Base-by-base conservation (phyloP, 306 rosid species). In the Cucurbita argyrosperma region DNA sequence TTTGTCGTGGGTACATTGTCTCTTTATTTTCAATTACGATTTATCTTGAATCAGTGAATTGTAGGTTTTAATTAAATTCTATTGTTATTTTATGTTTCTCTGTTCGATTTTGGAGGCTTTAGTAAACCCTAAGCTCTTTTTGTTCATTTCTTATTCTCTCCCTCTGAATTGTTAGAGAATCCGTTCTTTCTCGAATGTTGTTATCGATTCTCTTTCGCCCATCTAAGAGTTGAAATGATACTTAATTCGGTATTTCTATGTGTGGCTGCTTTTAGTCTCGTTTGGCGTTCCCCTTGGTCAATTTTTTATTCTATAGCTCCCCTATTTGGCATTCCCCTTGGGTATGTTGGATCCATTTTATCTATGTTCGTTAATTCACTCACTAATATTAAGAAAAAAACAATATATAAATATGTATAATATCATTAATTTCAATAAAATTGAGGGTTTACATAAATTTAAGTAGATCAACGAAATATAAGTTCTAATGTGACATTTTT, bases 1-100 rank as follows among this genome's bases (percentile, higher is more conserved):
- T 70, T 78, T 92, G 83, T 92, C 96, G 58, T 92, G 96, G 98
- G 98, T 91, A 83, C 66, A 72, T 15, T 51, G 10, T 18, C 19
- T 39, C 49, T 68, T 72, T 40, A 67, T 40, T 8, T 43, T 51
- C 15, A 4, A n/a, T 46, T 43, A 10, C 43, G 43, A 11, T 59
- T 15, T 61, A 1, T 63, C 2, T n/a, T 26, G 60, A 37, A 11
- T 43, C 19, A 1, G 5, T 0, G 37, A 49, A 12, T 70, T 70
- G 26, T 21, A 7, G 5, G 45, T 51, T 30, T 66, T 45, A 42
- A 9, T 45, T 43, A 19, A 45, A 42, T 40, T 4, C 38, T 39
- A 15, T 4, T 43, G 21, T 21, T 66, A 40, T 19, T 66, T 18
- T 9, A 43, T 18, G 53, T 15, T 30, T 15, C 6, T 49, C 59